Evolutionary conservation across 2,329 filamentous ascomycete species (phyloP), one percentile per base, ranked within the genome.

Genomic region (Paracoccidioides lutzii): DNA sequence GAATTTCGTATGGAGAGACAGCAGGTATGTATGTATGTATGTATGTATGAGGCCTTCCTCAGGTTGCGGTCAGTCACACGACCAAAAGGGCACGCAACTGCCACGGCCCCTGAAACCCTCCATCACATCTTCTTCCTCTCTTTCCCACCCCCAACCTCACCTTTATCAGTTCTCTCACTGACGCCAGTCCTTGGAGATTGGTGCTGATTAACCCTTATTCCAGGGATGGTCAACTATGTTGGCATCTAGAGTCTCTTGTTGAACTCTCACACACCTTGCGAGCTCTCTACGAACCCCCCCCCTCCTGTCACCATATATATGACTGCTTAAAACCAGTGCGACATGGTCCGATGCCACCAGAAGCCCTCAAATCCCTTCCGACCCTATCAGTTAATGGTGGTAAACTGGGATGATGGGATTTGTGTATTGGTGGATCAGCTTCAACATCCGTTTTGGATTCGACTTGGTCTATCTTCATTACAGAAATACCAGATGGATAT

Each of bases 1-100:
- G 28, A 22, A 22, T 2, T 22, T 33, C 43, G 10, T 28, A 48
- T 38, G 32, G 30, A n/a, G 14, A 10, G 22, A n/a, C 8, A 37
- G 52, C 4, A 35, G 43, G 22, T 22, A 14, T 52, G 8, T 32
- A 30, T 41, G 22, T 22, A 14, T 52, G 8, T 32, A 30, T 41
- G 37, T 22, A 4, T 7, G 5, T 12, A 8, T 7, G 28, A 42
- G 14, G 22, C 33, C 4, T 40, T 2, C 7, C 22, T 32, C 22
- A 15, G 32, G 28, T 7, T 32, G 35, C 12, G 7, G 7, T 22
- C 10, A n/a, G 50, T 42, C 50, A 52, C 35, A 42, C 12, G 5
- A 42, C 15, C 49, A 52, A 52, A 50, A 41, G 12, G 22, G 12
- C 50, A 52, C 50, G 50, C 50, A 52, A 52, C 50, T 52, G 50